Evolutionary conservation across 2,329 filamentous ascomycete genomes (phyloP), one percentile per base, ranked within the genome.

Genomic region (Cladosporium halotolerans): DNA sequence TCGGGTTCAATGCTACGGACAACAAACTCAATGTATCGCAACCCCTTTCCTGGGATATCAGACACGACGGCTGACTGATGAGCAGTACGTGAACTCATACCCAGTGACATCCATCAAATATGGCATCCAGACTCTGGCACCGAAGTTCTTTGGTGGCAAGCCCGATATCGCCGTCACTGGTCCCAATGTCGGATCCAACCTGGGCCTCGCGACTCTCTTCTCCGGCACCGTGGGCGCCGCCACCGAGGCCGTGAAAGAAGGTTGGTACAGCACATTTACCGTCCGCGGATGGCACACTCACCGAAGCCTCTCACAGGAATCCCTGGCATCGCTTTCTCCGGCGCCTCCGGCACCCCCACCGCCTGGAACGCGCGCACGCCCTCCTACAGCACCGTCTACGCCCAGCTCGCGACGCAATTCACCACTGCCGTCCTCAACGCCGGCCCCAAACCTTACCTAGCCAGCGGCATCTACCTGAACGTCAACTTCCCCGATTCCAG

Each of bases 221-320:
- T 86, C 83, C 1, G 84, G 85, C 4, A 88, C 85, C 18, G 80
- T 85, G n/a, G 83, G 84, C 47, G 81, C 81, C 0, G 81, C 84
- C 7, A 75, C 73, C 33, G 81, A 82, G 58, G 83, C 84, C 0
- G 79, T 74, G 3, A 71, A 78, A 16, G 71, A 71, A 1, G 48
- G 48, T 51, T 16, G 14, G 32, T 7, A 16, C 32, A 16, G 13
- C 11, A 11, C 8, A 9, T 4, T 16, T 23, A 7, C 11, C 11
- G 14, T 41, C 11, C 9, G 5, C 31, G 2, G 13, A 40, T 11
- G 23, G 23, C 28, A 4, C n/a, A 9, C 31, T 31, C 1, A 13
- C 45, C 40, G 4, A 48, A 62, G 61, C 6, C 7, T 7, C 7
- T 28, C 23, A 28, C 23, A 51, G 76, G 77, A 1, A 79, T 87